Evolutionary conservation across 106 monocot genomes (phyloP).

Genomic region (Allium fistulosum): DNA sequence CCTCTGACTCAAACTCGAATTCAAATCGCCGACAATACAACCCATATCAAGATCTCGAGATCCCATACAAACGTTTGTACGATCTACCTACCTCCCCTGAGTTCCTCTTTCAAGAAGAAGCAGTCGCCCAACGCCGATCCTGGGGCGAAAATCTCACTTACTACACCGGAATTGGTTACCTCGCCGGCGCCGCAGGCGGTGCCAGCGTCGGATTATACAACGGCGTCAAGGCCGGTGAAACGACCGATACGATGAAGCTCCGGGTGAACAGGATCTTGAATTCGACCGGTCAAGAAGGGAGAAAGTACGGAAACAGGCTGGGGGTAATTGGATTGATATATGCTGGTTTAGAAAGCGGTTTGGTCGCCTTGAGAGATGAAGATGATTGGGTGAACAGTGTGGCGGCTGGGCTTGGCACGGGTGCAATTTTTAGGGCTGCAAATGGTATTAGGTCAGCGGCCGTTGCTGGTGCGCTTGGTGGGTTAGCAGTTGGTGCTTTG

Average conservation of each 20-base stretch:
- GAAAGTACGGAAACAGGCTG: conserved; percentile 53
- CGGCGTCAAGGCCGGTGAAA: conserved; percentile 39
- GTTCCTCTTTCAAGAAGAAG: conserved; percentile 87
- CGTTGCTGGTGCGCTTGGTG: conserved; percentile 73
- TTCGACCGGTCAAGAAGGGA: conserved; percentile 46
- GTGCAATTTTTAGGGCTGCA: conserved; percentile 53
- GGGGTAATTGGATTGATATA: conserved; percentile 82
- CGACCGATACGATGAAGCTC: conserved; percentile 55
- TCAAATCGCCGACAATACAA: conserved; percentile 44
- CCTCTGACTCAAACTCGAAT: too few relatives aligned
- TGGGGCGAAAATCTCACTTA: conserved; percentile 93
- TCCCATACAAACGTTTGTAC: conserved; percentile 53
- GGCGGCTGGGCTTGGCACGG: conserved; percentile 63
- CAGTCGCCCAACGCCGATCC: conserved; percentile 65
- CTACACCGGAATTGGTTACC: conserved; percentile 77
- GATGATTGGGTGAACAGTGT: conserved; percentile 88
- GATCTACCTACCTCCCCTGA: conserved; percentile 76
- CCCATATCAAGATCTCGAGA: conserved; percentile 72
- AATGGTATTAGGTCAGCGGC: conserved; percentile 73
- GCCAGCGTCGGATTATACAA: conserved; percentile 49
- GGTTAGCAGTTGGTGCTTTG: conserved; percentile 61
- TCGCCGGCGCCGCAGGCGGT: conserved; percentile 48
- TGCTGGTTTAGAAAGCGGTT: conserved; percentile 72
- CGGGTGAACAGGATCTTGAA: conserved; percentile 69
- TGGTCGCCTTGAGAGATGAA: conserved; percentile 43